Conservation (phyloP, 2,329 filamentous ascomycete species). For the Scleromitrula shiraiana region DNA sequence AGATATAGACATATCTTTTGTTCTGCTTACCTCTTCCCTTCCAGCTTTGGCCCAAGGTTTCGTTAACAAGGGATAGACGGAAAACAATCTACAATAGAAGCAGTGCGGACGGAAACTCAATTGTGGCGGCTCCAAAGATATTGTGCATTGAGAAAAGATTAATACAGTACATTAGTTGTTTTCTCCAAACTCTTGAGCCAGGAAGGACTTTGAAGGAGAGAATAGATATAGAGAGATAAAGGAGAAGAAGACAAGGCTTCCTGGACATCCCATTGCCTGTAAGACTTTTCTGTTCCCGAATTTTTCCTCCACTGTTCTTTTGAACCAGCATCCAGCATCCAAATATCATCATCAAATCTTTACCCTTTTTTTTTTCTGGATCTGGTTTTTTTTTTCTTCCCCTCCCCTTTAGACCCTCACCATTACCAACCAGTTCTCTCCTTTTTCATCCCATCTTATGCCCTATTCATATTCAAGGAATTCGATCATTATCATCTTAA, state of each 20-base stretch:
- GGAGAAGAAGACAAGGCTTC: conserved; percentile 1
- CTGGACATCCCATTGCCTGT: not conserved
- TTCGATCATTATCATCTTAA: too few relatives aligned
- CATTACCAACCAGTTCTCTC: too few relatives aligned
- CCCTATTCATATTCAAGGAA: too few relatives aligned
- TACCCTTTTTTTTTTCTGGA: not conserved
- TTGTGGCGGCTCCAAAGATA: not conserved
- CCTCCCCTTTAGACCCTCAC: too few relatives aligned
- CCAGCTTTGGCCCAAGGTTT: not conserved
- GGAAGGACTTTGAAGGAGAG: not conserved
- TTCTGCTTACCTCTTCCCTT: conserved; percentile 4
- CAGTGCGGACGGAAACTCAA: not conserved
- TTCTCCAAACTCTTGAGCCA: not conserved
- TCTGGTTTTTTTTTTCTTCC: too few relatives aligned
- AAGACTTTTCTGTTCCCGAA: conserved; percentile 5
- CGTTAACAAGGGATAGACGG: not conserved
- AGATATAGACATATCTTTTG: too few relatives aligned
- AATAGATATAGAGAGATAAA: not conserved
- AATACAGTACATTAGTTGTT: too few relatives aligned
- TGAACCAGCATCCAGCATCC: not conserved
- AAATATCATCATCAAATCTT: not conserved
- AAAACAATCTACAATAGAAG: not conserved
- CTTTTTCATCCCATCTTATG: too few relatives aligned
- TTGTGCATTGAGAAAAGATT: not conserved
- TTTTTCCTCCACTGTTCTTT: not conserved